Base-by-base conservation (phyloP, 2,329 filamentous ascomycete genomes). In the Pseudogymnoascus sp. region DNA sequence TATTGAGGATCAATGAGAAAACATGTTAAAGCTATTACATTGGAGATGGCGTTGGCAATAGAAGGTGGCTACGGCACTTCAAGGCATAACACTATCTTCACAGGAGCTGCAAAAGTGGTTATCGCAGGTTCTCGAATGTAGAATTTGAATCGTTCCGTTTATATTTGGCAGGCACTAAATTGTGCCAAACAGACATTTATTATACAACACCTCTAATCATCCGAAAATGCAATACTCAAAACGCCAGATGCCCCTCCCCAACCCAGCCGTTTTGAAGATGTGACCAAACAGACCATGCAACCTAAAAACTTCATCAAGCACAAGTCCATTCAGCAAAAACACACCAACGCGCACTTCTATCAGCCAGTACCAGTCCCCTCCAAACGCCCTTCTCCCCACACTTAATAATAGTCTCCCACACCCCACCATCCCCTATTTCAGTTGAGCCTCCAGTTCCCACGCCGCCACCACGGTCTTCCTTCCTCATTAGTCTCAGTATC, bases 361-460 rank as follows among this genome's bases (percentile, higher is more conserved):
- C 90, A 6, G 90, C 90, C 61, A 94, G 78, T 43, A 95, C 90
- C 63, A 95, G 75, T 1, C 89, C 90, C 65, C 90, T 81, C 90
- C 90, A 95, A 14, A 86, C 82, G 2, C 90, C 90, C 64, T 83
- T 82, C 75, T 95, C 90, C 0, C 88, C 89, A 75, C 90, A 91
- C 76, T 95, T 95, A 76, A 95, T 92, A 57, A 93, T 91, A 6
- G 90, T 94, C 77, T 94, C 90, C 90, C 90, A 95, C 4, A 84
- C 86, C 39, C 86, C 89, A 15, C 88, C 89, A 66, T 91, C 85
- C 39, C 84, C 85, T 15, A 73, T 72, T 30, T 84, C 84, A 60
- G 88, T 87, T 2, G 80, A 79, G 2, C 71, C 73, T 22, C 66
- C 72, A 47, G 64, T 71, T 62, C 65, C 71, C 63, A 37, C 65